phyloP scores from a whole-genome alignment of 2,329 filamentous ascomycete genomes.

The Arthrobotrys sphaeroides region DNA sequence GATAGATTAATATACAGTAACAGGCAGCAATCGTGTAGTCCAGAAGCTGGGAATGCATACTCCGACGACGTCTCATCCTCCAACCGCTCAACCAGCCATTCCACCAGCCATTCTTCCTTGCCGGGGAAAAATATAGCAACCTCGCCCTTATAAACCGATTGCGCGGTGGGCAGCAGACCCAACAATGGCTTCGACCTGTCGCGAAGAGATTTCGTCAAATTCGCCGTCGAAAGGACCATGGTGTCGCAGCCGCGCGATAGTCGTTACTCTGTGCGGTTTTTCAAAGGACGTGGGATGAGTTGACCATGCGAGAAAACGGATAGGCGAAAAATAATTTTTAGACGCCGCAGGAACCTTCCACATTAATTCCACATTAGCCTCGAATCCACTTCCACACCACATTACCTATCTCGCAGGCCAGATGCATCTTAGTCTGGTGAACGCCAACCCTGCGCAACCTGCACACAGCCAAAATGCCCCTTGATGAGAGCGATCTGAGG shows the following conservation, averaged over 20 bases:
- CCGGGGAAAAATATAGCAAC: slow-evolving; percentile 56
- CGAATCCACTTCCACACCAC: too few relatives aligned
- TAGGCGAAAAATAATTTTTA: slow-evolving; percentile 18
- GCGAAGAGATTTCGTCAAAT: slow-evolving; percentile 60
- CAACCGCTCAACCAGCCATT: slow-evolving; percentile 70
- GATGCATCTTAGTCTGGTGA: too few relatives aligned
- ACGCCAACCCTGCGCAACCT: too few relatives aligned
- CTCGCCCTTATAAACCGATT: slow-evolving; percentile 41
- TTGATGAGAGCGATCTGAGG: too few relatives aligned
- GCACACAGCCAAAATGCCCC: too few relatives aligned
- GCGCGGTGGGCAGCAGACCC: slow-evolving; percentile 55
- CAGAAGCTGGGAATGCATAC: slow-evolving; percentile 9
- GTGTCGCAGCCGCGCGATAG: not conserved
- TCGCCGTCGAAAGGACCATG: slow-evolving; percentile 59
- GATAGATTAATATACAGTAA: too few relatives aligned
- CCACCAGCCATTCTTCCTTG: slow-evolving; percentile 73
- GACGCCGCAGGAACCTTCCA: not conserved
- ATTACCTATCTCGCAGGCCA: too few relatives aligned
- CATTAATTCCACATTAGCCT: too few relatives aligned
- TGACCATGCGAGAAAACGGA: not conserved
- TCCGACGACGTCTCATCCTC: slow-evolving; percentile 26
- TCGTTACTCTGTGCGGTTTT: not conserved
- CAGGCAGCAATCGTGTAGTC: too few relatives aligned
- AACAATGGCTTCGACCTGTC: slow-evolving; percentile 57
- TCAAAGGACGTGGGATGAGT: slow-evolving; percentile 4